Base-by-base conservation (phyloP, 768 basidiomycete species). In the Favolaschia claudopus region DNA sequence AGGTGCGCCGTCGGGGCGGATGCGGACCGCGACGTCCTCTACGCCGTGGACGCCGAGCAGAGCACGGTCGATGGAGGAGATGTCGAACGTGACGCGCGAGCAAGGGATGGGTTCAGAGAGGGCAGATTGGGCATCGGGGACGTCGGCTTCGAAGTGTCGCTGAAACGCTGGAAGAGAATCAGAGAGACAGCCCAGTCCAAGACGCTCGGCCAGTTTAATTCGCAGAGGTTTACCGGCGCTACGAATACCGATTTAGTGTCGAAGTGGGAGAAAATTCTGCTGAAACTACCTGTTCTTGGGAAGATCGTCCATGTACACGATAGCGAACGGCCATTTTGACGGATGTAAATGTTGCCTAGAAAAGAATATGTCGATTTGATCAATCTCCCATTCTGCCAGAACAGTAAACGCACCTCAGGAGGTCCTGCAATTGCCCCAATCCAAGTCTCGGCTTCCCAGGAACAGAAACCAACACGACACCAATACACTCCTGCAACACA, bases 291-390 rank as follows among this genome's bases (percentile, higher is more conserved):
- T 73, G 68, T 82, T 82, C 69, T 80, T 81, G 10, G 81, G 81
- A 5, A 83, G 62, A 53, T 79, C 77, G 24, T 75, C 67, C 76
- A 83, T 82, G 64, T 80, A 83, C n/a, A 83, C 76, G 25, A 83
- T 58, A 2, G 72, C 75, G 63, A 75, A 79, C 0, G 81, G 81
- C 81, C 81, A 82, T 66, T 81, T 81, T 4, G 78, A 78, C 9
- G 81, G 79, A 52, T 82, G 81, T 4, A 82, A 67, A 60, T 79
- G 73, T 9, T 77, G 77, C 43, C 79, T 80, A 33, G 15, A 12
- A 17, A 1, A 17, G 6, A 13, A 49, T 27, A 37, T 20, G 22
- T 15, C 45, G 19, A 52, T 49, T 19, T n/a, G 28, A 22, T 24
- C 34, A 36, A 15, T 38, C 33, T 2, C n/a, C 24, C 36, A 56